phyloP scores from a whole-genome alignment of 2,329 filamentous ascomycete species.

The Ophiostoma tasmaniense region DNA sequence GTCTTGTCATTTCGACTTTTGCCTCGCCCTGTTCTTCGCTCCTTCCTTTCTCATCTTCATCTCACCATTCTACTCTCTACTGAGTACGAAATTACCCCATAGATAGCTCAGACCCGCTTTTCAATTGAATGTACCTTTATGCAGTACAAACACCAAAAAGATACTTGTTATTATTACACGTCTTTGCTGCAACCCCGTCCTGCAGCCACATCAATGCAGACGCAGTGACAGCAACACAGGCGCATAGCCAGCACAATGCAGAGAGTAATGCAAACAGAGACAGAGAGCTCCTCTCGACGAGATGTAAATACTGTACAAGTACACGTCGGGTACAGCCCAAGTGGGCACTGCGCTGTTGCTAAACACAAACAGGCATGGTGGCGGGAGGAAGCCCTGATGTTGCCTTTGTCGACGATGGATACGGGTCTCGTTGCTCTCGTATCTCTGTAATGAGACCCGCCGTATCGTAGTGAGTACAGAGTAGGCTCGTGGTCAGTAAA shows the following conservation, averaged over 20 bases:
- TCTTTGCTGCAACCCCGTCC: slow-evolving; percentile 1
- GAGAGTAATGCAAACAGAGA: background rate
- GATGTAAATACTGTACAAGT: background rate
- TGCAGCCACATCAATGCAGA: background rate
- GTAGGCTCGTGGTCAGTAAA: background rate
- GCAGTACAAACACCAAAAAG: background rate
- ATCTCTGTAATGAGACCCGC: slow-evolving; percentile 8
- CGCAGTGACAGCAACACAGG: background rate
- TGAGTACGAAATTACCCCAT: background rate
- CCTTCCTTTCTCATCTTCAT: background rate
- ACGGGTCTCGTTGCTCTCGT: slow-evolving; percentile 5
- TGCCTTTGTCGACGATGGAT: slow-evolving; percentile 4
- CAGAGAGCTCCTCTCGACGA: background rate
- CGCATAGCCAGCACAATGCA: background rate
- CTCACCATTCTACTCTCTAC: too few species aligned
- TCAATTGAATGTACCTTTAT: background rate
- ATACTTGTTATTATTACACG: background rate
- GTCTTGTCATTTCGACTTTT: background rate
- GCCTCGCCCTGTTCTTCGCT: background rate
- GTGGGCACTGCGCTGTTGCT: slow-evolving; percentile 6
- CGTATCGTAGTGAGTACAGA: too few species aligned
- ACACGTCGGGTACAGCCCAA: slow-evolving; percentile 1
- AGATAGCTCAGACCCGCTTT: background rate
- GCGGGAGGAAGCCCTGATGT: background rate
- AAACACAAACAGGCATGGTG: background rate